Conservation (phyloP, 2,329 filamentous ascomycete genomes). For the Volutella citrinella region DNA sequence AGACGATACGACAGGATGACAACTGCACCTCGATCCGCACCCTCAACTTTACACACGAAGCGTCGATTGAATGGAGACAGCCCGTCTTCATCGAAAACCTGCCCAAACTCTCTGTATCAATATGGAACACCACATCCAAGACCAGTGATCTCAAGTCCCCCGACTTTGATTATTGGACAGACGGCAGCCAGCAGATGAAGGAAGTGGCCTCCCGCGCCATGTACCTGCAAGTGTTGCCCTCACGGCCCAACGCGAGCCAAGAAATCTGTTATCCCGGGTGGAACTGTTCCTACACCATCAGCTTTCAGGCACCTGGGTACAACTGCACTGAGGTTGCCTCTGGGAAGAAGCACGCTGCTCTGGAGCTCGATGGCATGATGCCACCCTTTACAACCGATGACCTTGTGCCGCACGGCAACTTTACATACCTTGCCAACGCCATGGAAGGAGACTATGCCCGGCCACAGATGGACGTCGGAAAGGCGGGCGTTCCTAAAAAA, state of each 20-base stretch:
- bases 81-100: no score
- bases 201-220: no score
- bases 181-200: no score
- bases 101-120: no score
- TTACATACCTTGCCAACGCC: not conserved
- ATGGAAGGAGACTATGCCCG: not conserved
- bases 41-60: constrained; percentile 5
- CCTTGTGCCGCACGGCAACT: not conserved
- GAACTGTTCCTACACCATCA: constrained; percentile 2
- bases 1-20: not conserved
- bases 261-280: not conserved
- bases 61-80: no score
- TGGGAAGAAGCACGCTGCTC: constrained; percentile 1
- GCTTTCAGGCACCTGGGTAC: constrained; percentile 3
- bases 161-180: no score
- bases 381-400: constrained; percentile 2
- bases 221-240: not conserved
- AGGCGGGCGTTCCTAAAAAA: fast-evolving
- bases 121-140: no score
- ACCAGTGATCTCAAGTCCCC: no score
- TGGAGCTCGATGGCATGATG: not conserved
- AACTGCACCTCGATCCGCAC: constrained; percentile 3
- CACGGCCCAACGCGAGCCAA: not conserved
- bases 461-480: not conserved
- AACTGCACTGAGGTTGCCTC: constrained; percentile 6